These are phyloP conservation scores for Backusella luteola DNA, from an alignment of 192 early-diverging fungal species.

Conservation along the genomic window DNA sequence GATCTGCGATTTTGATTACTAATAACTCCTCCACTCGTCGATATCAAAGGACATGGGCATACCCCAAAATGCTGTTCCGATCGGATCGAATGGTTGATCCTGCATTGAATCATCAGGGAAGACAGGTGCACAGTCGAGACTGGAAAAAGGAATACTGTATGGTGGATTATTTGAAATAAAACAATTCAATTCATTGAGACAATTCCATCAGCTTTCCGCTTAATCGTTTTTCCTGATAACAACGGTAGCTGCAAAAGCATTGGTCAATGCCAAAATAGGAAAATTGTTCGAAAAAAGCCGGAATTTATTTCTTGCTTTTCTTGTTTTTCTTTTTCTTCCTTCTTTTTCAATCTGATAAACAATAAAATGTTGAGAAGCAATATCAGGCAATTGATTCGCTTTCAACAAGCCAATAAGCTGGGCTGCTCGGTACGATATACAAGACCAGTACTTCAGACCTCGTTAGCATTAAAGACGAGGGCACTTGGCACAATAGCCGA, in stretches of 20 bases:
- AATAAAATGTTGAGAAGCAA: neutral
- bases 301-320: neutral
- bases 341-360: neutral
- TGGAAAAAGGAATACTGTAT: no score
- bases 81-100: no score
- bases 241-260: neutral
- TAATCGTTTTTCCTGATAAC: neutral
- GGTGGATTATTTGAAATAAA: no score
- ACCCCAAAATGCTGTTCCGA: no score
- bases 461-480: neutral
- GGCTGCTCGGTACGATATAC: neutral
- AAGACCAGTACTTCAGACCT: neutral
- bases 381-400: neutral
- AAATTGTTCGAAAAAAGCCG: neutral
- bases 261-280: neutral
- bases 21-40: no score
- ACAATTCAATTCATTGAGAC: no score
- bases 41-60: no score
- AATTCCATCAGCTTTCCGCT: neutral
- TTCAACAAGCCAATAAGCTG: neutral
- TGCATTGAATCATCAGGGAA: no score
- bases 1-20: no score
- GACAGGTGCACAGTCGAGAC: no score
- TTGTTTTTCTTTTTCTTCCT: neutral
- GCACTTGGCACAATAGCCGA: neutral